Conservation (phyloP, 257 asterid genomes). For the Solanum lycopersicoides region DNA sequence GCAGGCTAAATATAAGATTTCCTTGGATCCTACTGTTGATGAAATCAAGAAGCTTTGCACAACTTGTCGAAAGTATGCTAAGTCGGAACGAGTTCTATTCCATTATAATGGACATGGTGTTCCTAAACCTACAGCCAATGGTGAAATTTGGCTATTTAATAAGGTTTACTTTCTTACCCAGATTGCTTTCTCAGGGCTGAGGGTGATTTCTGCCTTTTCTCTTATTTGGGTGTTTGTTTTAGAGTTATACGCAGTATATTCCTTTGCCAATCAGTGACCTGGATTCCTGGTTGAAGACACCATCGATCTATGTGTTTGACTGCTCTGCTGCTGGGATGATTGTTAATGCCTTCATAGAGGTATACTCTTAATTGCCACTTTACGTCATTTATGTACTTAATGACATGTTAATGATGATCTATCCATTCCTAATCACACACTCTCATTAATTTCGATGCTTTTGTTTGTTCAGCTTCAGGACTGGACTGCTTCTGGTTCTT, state of each 20-base stretch:
- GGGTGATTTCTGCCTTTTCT: slow-evolving; percentile 9
- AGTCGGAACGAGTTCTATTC: slow-evolving; percentile 92
- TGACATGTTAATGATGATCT: not conserved
- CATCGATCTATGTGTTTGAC: slow-evolving; percentile 95
- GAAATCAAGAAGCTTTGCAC: slow-evolving; percentile 93
- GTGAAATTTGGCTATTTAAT: slow-evolving; percentile 95
- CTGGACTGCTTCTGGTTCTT: slow-evolving; percentile 49
- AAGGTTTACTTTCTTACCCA: slow-evolving; percentile 39
- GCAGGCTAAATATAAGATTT: slow-evolving; percentile 84
- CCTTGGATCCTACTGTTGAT: slow-evolving; percentile 90
- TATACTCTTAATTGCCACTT: slow-evolving; percentile 3
- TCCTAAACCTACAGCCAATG: slow-evolving; percentile 94
- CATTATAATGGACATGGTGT: slow-evolving; percentile 99
- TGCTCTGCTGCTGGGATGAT: slow-evolving; percentile 99
- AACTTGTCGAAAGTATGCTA: slow-evolving; percentile 88
- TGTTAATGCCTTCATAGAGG: slow-evolving; percentile 84
- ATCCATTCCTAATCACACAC: not conserved
- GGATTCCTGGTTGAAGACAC: slow-evolving; percentile 97
- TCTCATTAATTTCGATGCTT: not conserved
- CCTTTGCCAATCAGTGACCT: slow-evolving; percentile 83
- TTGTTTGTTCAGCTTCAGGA: slow-evolving; percentile 66
- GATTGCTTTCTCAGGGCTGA: not conserved
- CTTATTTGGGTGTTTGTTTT: slow-evolving; percentile 1
- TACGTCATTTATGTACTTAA: not conserved
- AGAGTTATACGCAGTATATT: slow-evolving; percentile 97